These are phyloP conservation scores for Globisporangium okanoganense DNA, from an alignment of 352 stramenopile genomes.

Conservation along the genomic window DNA sequence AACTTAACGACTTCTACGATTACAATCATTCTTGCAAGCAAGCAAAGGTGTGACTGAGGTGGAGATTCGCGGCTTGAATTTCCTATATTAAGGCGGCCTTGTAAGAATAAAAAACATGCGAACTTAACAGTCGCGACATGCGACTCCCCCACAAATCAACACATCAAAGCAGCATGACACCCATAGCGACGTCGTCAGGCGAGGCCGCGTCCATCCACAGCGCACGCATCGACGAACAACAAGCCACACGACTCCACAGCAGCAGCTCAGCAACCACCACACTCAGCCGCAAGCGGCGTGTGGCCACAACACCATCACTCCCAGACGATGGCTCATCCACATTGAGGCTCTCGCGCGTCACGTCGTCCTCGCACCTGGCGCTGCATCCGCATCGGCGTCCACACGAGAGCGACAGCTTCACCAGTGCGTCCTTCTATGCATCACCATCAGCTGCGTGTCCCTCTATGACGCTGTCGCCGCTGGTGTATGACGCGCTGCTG, in stretches of 20 bases:
- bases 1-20: too few relatives aligned
- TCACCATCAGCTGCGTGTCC: neutral
- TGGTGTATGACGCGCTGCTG: slow-evolving; percentile 5
- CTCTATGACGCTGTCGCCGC: neutral
- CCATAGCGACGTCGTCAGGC: slow-evolving; percentile 31
- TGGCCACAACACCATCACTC: neutral
- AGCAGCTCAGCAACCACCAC: neutral
- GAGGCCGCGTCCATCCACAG: neutral
- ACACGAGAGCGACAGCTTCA: neutral
- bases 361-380: slow-evolving; percentile 1
- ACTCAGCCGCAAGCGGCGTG: neutral
- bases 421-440: neutral
- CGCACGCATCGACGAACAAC: slow-evolving; percentile 1
- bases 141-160: neutral
- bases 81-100: too few relatives aligned
- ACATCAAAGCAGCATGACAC: neutral
- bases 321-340: neutral
- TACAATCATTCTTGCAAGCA: too few relatives aligned
- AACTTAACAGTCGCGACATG: neutral
- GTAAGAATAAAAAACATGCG: neutral
- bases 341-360: neutral
- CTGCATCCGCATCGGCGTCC: neutral
- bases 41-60: too few relatives aligned
- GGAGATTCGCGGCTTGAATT: too few relatives aligned
- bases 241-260: neutral